phyloP scores from a whole-genome alignment of 2,329 filamentous ascomycete genomes.

The Monosporascus sp. region DNA sequence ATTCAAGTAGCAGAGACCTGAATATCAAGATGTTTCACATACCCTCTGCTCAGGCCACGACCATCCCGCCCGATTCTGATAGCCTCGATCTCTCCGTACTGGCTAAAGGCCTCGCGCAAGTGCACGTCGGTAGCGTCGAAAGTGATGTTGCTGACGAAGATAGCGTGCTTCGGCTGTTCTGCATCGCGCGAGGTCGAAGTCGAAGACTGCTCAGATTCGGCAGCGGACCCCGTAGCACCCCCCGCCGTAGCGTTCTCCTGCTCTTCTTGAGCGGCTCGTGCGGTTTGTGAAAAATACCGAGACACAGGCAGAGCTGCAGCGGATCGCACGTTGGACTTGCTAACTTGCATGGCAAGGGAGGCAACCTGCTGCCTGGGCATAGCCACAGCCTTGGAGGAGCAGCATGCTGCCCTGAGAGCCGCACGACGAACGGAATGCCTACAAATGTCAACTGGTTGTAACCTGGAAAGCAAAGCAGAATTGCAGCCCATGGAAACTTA shows the following conservation, averaged over 20 bases:
- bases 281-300: constrained; percentile 28
- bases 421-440: constrained; percentile 29
- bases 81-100: constrained; percentile 27
- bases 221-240: constrained; percentile 2
- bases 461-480: not conserved
- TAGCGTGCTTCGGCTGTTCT: constrained; percentile 19
- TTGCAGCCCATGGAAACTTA: not conserved
- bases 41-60: constrained; percentile 28
- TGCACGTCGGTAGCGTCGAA: constrained; percentile 62
- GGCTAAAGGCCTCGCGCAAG: constrained; percentile 52
- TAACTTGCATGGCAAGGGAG: constrained; percentile 21
- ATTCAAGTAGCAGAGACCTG: not conserved
- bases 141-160: constrained; percentile 66
- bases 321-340: constrained; percentile 19
- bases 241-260: constrained; percentile 4
- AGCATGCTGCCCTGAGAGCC: constrained; percentile 25
- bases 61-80: constrained; percentile 20
- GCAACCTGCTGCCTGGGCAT: constrained; percentile 24
- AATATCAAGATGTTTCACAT: constrained; percentile 8
- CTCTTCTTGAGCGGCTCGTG: constrained; percentile 15
- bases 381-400: constrained; percentile 19
- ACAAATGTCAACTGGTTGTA: constrained; percentile 7
- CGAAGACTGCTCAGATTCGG: not conserved
- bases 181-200: too few relatives aligned
- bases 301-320: constrained; percentile 13